These are phyloP conservation scores for Debaryomyces sp. DNA, from an alignment of 1,139 yeast genomes.

Conservation along the genomic window DNA sequence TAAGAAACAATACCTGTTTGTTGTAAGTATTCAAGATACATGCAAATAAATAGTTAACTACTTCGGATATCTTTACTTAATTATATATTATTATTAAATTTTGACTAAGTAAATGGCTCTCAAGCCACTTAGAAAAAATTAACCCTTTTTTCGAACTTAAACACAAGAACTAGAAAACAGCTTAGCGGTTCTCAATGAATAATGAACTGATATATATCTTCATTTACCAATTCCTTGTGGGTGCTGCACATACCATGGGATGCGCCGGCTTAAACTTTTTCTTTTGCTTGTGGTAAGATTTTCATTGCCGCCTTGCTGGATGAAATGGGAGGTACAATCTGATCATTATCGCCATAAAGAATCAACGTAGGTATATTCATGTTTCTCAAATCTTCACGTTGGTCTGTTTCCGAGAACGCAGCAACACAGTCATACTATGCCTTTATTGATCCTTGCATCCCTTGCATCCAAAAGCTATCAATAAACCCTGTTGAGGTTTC, in stretches of 20 bases:
- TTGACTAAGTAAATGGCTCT: no score
- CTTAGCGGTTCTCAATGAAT: neutral
- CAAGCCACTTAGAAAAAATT: no score
- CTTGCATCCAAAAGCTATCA: constrained; percentile 20
- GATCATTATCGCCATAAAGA: neutral
- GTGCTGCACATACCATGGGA: neutral
- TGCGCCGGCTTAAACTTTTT: neutral
- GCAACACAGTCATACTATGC: constrained; percentile 18
- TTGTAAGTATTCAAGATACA: no score
- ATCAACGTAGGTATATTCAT: neutral
- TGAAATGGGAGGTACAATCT: neutral
- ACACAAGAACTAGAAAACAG: neutral
- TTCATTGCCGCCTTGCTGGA: neutral
- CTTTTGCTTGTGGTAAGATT: neutral
- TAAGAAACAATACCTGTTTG: no score
- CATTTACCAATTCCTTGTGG: neutral
- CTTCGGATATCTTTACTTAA: no score
- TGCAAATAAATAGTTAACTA: no score
- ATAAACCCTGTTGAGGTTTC: constrained; percentile 12
- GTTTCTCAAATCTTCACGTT: neutral
- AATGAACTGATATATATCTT: neutral
- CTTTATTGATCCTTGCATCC: constrained; percentile 20
- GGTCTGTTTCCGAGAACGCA: constrained; percentile 8
- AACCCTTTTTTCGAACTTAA: no score
- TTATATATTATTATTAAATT: no score